Conservation (phyloP, 805 yeast species). For the Yamadazyma ubonensis region DNA sequence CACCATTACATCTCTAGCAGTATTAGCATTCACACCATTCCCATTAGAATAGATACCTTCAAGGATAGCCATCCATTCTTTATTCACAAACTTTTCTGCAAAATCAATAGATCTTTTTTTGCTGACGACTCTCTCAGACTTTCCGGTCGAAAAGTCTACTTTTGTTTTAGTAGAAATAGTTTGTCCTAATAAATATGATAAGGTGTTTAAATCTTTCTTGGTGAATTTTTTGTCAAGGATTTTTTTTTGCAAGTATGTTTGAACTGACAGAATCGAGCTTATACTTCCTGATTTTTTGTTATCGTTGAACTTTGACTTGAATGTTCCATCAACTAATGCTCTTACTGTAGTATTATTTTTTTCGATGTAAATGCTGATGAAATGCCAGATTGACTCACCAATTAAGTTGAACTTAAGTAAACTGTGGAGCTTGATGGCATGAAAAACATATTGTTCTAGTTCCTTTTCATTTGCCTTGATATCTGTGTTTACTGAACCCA, state of each 20-base stretch:
- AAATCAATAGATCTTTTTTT: conserved; percentile 36
- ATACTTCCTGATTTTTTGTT: conserved; percentile 50
- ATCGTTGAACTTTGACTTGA: conserved; percentile 47
- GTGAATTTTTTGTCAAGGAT: conserved; percentile 49
- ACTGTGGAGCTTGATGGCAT: conserved; percentile 51
- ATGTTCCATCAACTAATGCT: conserved; percentile 53
- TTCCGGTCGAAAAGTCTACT: conserved; percentile 9
- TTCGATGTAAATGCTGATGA: conserved; percentile 52
- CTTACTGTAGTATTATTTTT: conserved; percentile 46
- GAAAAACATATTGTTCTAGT: conserved; percentile 51
- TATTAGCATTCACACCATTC: conserved; percentile 46
- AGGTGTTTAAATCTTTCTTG: conserved; percentile 43
- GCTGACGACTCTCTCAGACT: conserved; percentile 19
- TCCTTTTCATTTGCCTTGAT: conserved; percentile 52
- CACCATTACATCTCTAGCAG: conserved; percentile 49
- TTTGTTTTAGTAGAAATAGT: conserved; percentile 18
- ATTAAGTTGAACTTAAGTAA: conserved; percentile 54
- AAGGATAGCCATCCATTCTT: conserved; percentile 57
- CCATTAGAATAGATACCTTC: conserved; percentile 62
- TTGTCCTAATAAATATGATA: conserved; percentile 50
- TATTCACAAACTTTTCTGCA: conserved; percentile 53
- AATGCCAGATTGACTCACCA: conserved; percentile 65
- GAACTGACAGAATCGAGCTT: conserved; percentile 46
- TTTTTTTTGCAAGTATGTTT: conserved; percentile 48
- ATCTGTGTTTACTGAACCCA: conserved; percentile 73